Base-by-base conservation (phyloP, 495 filamentous ascomycete genomes). In the Aspergillus baeticus region DNA sequence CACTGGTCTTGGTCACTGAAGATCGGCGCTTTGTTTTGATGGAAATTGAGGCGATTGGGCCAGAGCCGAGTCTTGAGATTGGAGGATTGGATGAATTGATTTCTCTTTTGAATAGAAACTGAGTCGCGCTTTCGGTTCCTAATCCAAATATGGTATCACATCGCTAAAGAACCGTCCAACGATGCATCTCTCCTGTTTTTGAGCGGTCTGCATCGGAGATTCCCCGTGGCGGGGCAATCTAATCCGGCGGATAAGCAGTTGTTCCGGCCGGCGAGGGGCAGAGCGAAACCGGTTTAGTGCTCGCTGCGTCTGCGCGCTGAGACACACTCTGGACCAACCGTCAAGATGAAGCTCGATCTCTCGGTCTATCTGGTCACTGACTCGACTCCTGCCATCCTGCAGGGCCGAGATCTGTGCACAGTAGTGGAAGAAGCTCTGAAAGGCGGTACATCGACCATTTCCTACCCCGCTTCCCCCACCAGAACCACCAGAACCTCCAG, bases 341-440 rank as follows among this genome's bases (percentile, higher is more conserved):
- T 6, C 33, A 68, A 42, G 53, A 76, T 76, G 72, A 55, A 67
- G 18, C 47, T 80, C 21, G 75, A 88, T 61, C 80, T 87, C 57
- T 83, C 86, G 8, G 71, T 96, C 5, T 98, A 98, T 68, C 78
- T 98, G 42, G 93, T 97, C 55, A 98, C 93, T 1, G 92, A 97
- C 76, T 95, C 91, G 20, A 92, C 90, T 6, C 79, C 84, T 14
- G 81, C 85, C 5, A 89, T 96, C 51, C 83, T 96, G 22, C 86
- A 87, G 41, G 75, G 81, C 42, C 79, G 79, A 49, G 81, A 92
- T 64, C 77, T 96, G 37, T 82, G 81, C 55, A 63, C 80, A 1
- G 87, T 96, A 2, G 92, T 98, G 18, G 84, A 89, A 60, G 79
- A 80, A 55, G 88, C 92, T 13, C 62, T 95, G 41, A 73, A 83